Evolutionary conservation across 2,329 filamentous ascomycete species (phyloP).

Genomic region (Passalora sequoiae): DNA sequence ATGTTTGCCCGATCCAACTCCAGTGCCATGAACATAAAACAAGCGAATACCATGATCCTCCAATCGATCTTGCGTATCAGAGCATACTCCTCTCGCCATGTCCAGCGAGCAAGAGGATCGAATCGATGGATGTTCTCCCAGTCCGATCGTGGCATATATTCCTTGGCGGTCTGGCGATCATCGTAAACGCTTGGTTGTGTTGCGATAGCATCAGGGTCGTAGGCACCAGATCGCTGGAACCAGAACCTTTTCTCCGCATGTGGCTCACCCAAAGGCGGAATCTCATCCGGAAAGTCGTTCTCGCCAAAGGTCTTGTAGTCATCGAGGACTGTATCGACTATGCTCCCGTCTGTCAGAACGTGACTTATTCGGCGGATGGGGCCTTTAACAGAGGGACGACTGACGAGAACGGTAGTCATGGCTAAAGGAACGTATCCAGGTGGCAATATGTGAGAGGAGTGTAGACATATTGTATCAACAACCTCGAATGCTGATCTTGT

Average conservation of each 20-base stretch:
- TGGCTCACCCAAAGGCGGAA: conserved; percentile 4
- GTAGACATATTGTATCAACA: background rate
- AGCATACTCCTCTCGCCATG: conserved; percentile 37
- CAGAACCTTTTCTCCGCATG: conserved; percentile 9
- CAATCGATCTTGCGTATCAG: conserved; percentile 24
- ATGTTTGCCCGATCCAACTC: conserved; percentile 26
- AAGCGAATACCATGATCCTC: conserved; percentile 18
- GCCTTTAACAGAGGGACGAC: background rate
- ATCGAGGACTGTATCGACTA: conserved; percentile 5
- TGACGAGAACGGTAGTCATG: conserved; percentile 5
- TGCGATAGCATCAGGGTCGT: conserved; percentile 16
- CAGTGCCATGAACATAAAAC: conserved; percentile 23
- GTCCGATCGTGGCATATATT: conserved; percentile 51
- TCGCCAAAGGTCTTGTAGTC: conserved; percentile 9
- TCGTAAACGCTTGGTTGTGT: conserved; percentile 37
- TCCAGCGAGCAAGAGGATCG: conserved; percentile 44
- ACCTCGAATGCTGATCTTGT: background rate
- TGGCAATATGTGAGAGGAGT: background rate
- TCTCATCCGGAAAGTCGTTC: conserved; percentile 6
- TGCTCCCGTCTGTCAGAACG: background rate
- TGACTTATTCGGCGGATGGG: conserved; percentile 1
- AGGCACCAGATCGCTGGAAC: conserved; percentile 5
- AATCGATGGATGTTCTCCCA: conserved; percentile 47
- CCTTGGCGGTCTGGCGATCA: conserved; percentile 46
- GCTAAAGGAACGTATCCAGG: background rate